Base-by-base conservation (phyloP, 2,329 filamentous ascomycete genomes). In the Fusarium foetens region DNA sequence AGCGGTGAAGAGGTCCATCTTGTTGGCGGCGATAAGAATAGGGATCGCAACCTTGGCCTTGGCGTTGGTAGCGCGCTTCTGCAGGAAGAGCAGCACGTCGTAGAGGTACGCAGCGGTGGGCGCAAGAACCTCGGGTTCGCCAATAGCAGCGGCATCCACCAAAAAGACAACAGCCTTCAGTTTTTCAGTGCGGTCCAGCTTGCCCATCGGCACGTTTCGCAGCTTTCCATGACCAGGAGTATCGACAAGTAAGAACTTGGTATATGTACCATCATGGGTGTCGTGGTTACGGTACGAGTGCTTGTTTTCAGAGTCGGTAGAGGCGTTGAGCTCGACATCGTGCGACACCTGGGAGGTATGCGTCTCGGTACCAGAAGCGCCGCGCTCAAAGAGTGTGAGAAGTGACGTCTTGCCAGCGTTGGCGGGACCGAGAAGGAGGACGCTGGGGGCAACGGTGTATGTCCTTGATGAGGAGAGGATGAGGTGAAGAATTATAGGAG, bases 201-300 rank as follows among this genome's bases (percentile, higher is more conserved):
- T 84, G 45, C 85, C 81, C 65, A 92, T 85, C 7, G 93, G 90
- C 72, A 90, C 86, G 76, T 90, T 88, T 68, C 96, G 93, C 66
- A 99, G 90, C 84, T 99, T 99, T 76, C 94, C 94, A 84, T 99
- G 96, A 42, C 96, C 96, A 0, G 96, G 96, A 2, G 95, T 98
- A 83, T 99, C 96, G 78, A 93, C 84, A 38, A 98, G 84, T 43
- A 93, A 84, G 80, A 96, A 93, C 79, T 90, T 92, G 72, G 89
- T 90, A 79, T 92, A 90, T 57, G 82, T 83, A 63, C 87, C 85
- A 60, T 84, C 83, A 42, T 83, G 79, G 69, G 87, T 85, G 73
- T 90, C 87, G 80, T 89, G 88, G 77, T 91, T 85, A 63, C 84
- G 83, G 82, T 84, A 88, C 42, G 85, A 84, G n/a, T 75, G 68